Evolutionary conservation across 139 green algal genomes (phyloP), one percentile per base, ranked within the genome.

Genomic region (Tetradesmus obliquus): DNA sequence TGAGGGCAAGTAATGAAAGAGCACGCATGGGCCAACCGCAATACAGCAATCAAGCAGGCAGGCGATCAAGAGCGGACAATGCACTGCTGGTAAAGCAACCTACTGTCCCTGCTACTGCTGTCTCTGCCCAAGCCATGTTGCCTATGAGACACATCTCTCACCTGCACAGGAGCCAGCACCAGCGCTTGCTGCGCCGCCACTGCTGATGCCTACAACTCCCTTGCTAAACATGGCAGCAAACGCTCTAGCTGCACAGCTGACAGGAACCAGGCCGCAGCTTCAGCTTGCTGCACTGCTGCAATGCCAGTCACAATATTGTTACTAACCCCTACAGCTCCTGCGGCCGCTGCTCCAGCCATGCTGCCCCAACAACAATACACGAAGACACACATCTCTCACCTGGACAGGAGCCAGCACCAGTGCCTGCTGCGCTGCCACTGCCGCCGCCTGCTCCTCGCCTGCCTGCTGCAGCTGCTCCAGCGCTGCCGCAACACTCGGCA

Each of bases 371-470:
- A 45, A 45, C 32, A 45, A 45, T 45, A 45, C 32, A 45, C 32
- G 32, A 45, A 45, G 5, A 17, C 19, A 32, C 83, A 45, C 8
- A 24, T 4, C 54, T 72, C 83, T 24, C 58, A 79, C 60, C 60
- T 89, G 57, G 6, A 91, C 88, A 58, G 88, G 88, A 6, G 55
- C 88, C 57, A 87, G 57, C n/a, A 51, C 32, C 22, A 91, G 15
- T 8, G 79, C 88, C 57, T 87, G 76, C 76, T 24, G 55, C 10
- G 54, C 51, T 54, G 71, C 86, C 3, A 32, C 71, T 53, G 53
- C 86, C 57, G 71, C 86, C 45, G 86, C 55, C 53, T 90, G 53
- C 19, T 84, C 51, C 8, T 84, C 71, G 8, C 32, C 51, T 55
- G 86, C 51, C n/a, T 32, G 22, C 57, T 10, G 20, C 88, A 71